phyloP scores from a whole-genome alignment of 1,139 yeast genomes.

The Zygoascus hellenicus region DNA sequence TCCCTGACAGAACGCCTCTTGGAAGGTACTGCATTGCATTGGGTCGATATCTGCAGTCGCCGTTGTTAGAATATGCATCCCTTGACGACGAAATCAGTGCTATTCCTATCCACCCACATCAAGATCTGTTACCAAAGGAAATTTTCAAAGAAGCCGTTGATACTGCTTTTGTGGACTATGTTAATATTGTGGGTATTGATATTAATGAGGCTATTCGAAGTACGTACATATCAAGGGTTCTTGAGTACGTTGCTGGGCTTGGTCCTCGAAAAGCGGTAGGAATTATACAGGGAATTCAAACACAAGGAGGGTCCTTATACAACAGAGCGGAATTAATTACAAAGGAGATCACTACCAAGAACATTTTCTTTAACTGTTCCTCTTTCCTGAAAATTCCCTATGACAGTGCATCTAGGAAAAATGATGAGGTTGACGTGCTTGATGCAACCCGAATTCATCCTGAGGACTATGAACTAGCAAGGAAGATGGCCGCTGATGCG shows the following conservation, averaged over 20 bases:
- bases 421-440: constrained; percentile 65
- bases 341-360: constrained; percentile 69
- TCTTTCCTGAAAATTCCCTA: constrained; percentile 82
- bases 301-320: constrained; percentile 62
- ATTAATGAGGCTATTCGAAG: constrained; percentile 84
- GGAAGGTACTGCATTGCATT: constrained; percentile 84
- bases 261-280: constrained; percentile 96
- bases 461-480: constrained; percentile 91
- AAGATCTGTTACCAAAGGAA: constrained; percentile 62
- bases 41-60: constrained; percentile 88
- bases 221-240: constrained; percentile 58
- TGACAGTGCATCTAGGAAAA: constrained; percentile 45
- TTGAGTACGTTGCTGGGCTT: constrained; percentile 81
- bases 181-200: constrained; percentile 88
- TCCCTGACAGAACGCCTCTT: constrained; percentile 79
- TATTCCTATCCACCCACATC: constrained; percentile 69
- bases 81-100: constrained; percentile 69
- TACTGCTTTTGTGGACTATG: constrained; percentile 81
- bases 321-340: constrained; percentile 77
- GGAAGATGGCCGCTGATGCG: constrained; percentile 98
- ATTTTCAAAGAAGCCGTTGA: constrained; percentile 62
- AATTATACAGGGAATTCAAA: constrained; percentile 71
- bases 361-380: constrained; percentile 84
- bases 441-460: constrained; percentile 98
- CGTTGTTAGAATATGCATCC: constrained; percentile 80